Conservation (phyloP, 2,329 filamentous ascomycete genomes). For the Clonostachys sp. region DNA sequence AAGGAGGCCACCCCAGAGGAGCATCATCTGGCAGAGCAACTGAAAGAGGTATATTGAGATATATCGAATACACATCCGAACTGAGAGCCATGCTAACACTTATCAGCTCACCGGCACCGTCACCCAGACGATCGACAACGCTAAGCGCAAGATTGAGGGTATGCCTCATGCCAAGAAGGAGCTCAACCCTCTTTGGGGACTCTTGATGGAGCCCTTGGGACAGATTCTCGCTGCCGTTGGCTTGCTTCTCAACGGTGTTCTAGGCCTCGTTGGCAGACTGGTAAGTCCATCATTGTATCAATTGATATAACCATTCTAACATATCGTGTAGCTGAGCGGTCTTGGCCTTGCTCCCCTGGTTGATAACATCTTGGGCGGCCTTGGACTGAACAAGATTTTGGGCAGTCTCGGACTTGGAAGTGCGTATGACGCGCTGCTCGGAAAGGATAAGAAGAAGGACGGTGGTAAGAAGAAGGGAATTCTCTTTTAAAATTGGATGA, state of each 20-base stretch:
- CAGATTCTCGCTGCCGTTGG: conserved; percentile 91
- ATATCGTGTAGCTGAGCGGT: conserved; percentile 51
- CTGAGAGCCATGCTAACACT: conserved; percentile 4
- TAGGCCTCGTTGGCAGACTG: conserved; percentile 78
- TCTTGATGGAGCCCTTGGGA: conserved; percentile 80
- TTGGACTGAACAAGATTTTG: conserved; percentile 73
- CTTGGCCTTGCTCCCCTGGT: conserved; percentile 80
- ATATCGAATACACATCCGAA: neutral
- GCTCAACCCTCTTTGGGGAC: conserved; percentile 82
- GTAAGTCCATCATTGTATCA: conserved; percentile 22
- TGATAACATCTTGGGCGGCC: conserved; percentile 70
- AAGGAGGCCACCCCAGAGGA: conserved; percentile 69
- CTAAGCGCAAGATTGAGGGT: conserved; percentile 82
- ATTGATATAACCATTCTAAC: conserved; percentile 10
- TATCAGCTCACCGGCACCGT: conserved; percentile 69
- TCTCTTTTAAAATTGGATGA: no score
- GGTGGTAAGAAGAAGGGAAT: no score
- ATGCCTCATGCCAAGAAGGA: conserved; percentile 96
- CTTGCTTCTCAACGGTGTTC: conserved; percentile 73
- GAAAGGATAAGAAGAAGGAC: conserved; percentile 30
- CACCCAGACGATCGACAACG: conserved; percentile 77
- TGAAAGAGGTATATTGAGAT: conserved; percentile 61
- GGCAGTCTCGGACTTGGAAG: conserved; percentile 64
- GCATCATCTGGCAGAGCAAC: conserved; percentile 74
- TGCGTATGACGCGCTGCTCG: conserved; percentile 34